Conservation (phyloP, 1,284 basidiomycete species). For the Irpex rosettiformis region DNA sequence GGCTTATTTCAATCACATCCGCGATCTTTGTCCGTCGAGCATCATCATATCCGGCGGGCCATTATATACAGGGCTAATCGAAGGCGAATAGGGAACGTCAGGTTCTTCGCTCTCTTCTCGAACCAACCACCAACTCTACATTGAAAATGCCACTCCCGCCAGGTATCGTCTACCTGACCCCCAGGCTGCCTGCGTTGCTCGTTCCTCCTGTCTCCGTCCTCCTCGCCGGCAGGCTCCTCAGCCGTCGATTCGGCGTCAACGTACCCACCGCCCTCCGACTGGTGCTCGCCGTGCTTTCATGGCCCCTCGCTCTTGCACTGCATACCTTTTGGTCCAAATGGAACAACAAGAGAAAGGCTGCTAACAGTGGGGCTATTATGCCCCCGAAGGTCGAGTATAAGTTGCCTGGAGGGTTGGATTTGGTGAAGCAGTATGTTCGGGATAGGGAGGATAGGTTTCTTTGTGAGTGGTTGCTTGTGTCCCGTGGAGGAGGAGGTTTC, state of each 20-base stretch:
- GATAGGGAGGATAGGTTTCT: slow-evolving; percentile 13
- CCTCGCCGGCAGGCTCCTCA: background rate
- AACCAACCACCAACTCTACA: background rate
- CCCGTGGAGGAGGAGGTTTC: background rate
- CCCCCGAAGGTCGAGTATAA: slow-evolving; percentile 16
- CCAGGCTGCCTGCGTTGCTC: slow-evolving; percentile 11
- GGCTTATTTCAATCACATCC: no score
- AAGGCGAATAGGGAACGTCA: no score
- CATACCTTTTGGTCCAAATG: slow-evolving; percentile 7
- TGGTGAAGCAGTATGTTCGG: slow-evolving; percentile 5
- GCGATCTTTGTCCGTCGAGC: no score
- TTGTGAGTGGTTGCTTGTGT: slow-evolving; percentile 11
- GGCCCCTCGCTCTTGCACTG: slow-evolving; percentile 11
- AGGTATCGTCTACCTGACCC: slow-evolving; percentile 15
- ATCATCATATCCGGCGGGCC: no score
- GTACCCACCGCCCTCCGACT: slow-evolving; percentile 9
- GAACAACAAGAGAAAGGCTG: slow-evolving; percentile 17
- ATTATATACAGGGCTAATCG: no score
- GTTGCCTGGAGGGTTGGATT: slow-evolving; percentile 21
- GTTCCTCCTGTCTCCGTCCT: slow-evolving; percentile 12
- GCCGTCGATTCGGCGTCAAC: background rate
- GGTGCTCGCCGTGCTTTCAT: slow-evolving; percentile 9
- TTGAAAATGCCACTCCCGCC: slow-evolving; percentile 14
- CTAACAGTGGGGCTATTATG: slow-evolving; percentile 19
- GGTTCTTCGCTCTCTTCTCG: no score